Evolutionary conservation across 1,284 basidiomycete species (phyloP), one percentile per base, ranked within the genome.

Genomic region (Moniliella sp.): DNA sequence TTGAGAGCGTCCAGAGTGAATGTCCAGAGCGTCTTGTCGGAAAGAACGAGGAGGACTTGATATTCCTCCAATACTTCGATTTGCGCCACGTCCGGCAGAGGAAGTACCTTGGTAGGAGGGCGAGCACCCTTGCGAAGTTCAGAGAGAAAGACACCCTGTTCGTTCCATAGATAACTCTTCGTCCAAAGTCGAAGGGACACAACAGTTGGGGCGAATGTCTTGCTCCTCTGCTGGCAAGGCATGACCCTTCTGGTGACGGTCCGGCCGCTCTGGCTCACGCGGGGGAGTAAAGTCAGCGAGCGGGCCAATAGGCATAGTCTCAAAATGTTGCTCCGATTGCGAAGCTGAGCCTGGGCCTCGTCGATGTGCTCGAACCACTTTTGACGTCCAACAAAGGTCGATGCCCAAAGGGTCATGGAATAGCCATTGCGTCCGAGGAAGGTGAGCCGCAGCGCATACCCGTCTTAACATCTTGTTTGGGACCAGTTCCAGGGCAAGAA

Each of bases 1-100:
- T 93, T 82, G 15, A 99, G 67, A 4, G 81, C 76, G 27, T 97
- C 88, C 16, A 99, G 67, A 0, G 86, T 86, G 66, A 94, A 94
- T 0, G 88, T 93, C 37, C 91, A 76, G 3, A 99, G 86, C 59
- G 81, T 79, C 29, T 83, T 75, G 64, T 93, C 86, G 13, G 46
- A 41, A 15, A 97, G 71, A 7, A 94, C 84, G 33, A 99, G 78
- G 35, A 99, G 68, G 5, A 97, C 72, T 54, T 91, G 81, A 56
- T 86, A 88, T 40, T 93, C 84, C 57, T 97, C 88, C 30, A 99
- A 68, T 3, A 99, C 78, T 46, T 97, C 91, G 9, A 99, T 76
- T 64, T 97, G 91, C 0, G 77, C 73, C 12, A 97, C 86, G 46
- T 88, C 82, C 27, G 78, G 67, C 12, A 94, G 64, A 12, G 77